Base-by-base conservation (phyloP, 495 filamentous ascomycete genomes). In the Penicillium flavigenum region DNA sequence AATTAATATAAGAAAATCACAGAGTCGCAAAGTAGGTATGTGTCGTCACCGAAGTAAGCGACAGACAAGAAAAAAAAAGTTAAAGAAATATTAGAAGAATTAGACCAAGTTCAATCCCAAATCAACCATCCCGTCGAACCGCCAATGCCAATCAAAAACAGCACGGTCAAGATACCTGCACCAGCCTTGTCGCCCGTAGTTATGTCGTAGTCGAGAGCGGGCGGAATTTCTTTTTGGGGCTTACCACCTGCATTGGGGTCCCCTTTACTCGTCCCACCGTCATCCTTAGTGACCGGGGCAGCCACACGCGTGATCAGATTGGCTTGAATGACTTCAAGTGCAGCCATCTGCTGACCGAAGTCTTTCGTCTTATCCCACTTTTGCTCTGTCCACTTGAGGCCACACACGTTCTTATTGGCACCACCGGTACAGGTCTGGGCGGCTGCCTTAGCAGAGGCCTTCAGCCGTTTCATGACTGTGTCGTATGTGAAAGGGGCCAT, bases 231-330 rank as follows among this genome's bases (percentile, higher is more conserved):
- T n/a, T 61, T 19, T 2, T 34, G 47, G 1, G 57, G 64, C 20
- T 62, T 51, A 5, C 61, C 54, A 24, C 90, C 89, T n/a, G 86
- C 88, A 5, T 72, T 75, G 0, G 88, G 83, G 63, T 94, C 72
- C 1, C 91, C 90, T 47, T 77, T 73, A 64, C 90, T 93, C 5
- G 86, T 91, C 3, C 91, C 91, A 9, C 91, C 90, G 1, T 77
- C 80, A n/a, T 75, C 64, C 29, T 83, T 73, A 3, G 87, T 91
- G 8, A 89, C 80, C 0, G 88, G 90, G 0, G 75, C 63, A 29
- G 63, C 61, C 3, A 77, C 78, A 3, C 69, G 63, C 5, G 56
- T 58, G 43, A 83, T 76, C 5, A 89, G 68, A 31, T 82, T 84
- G 8, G 86, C 81, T 71, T 87, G 83, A 39, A 95, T 78, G 2